Percentiles rank a stretch among this genome's conserved stretches.
Evolutionary conservation across 495 filamentous ascomycete species (phyloP).

Genomic region (Hypoxylon rickii): DNA sequence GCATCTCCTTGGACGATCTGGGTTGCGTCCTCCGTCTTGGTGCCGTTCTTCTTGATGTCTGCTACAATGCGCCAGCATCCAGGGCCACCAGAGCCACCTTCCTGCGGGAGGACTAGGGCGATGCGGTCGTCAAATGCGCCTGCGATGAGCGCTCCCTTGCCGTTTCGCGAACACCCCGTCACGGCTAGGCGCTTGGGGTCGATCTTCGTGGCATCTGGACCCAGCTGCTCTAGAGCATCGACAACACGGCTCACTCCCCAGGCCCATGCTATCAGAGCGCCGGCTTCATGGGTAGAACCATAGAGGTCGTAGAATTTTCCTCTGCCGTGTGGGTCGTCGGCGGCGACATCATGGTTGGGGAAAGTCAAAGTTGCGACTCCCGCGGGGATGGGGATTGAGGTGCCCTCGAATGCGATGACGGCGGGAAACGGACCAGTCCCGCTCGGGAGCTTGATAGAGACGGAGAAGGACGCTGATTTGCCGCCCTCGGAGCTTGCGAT

Average conservation of each 20-base stretch:
- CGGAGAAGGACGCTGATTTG: slow-evolving; percentile 37
- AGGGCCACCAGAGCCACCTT: slow-evolving; percentile 53
- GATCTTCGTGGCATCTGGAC: slow-evolving; percentile 42
- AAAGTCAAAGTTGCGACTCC: slow-evolving; percentile 49
- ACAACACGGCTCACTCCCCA: slow-evolving; percentile 55
- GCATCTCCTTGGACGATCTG: slow-evolving; percentile 54
- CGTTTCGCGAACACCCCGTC: slow-evolving; percentile 57
- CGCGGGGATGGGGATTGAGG: slow-evolving; percentile 45
- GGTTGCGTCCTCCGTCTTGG: slow-evolving; percentile 46
- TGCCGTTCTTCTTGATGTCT: slow-evolving; percentile 44
- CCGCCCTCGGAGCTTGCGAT: slow-evolving; percentile 12
- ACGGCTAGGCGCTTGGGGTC: slow-evolving; percentile 46
- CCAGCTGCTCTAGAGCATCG: slow-evolving; percentile 47
- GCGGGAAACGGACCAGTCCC: slow-evolving; percentile 47
- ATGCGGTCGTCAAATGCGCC: slow-evolving; percentile 54
- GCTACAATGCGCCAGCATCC: slow-evolving; percentile 54
- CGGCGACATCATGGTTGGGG: slow-evolving; percentile 47
- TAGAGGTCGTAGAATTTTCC: slow-evolving; percentile 56
- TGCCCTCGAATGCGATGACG: slow-evolving; percentile 46
- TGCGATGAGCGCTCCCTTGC: slow-evolving; percentile 56
- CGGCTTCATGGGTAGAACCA: slow-evolving; percentile 42
- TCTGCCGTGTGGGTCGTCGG: slow-evolving; percentile 40
- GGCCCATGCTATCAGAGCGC: slow-evolving; percentile 52
- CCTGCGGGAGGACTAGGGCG: slow-evolving; percentile 53
- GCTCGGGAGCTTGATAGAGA: slow-evolving; percentile 29